These are phyloP conservation scores for Volvariella volvacea DNA, from an alignment of 1,284 basidiomycete genomes.

Conservation along the genomic window DNA sequence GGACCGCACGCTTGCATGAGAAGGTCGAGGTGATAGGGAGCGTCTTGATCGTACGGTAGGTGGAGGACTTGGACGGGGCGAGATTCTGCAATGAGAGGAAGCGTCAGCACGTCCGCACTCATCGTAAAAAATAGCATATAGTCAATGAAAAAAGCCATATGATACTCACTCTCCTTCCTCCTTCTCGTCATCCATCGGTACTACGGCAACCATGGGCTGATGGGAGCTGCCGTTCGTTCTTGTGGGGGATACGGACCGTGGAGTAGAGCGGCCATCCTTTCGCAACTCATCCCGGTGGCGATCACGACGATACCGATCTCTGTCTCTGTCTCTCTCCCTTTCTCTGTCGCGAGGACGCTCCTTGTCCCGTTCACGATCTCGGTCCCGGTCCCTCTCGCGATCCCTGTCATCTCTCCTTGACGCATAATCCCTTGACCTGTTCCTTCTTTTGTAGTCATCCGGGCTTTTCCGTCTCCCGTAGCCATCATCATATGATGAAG, in stretches of 20 bases:
- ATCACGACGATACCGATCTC: conserved; percentile 15
- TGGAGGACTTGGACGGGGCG: conserved; percentile 39
- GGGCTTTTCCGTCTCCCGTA: conserved; percentile 9
- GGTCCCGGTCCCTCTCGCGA: conserved; percentile 10
- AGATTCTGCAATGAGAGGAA: conserved; percentile 43
- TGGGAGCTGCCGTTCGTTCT: conserved; percentile 15
- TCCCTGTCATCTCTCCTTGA: conserved; percentile 15
- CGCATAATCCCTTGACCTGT: conserved; percentile 14
- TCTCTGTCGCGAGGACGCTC: conserved; percentile 10
- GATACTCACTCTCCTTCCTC: conserved; percentile 78
- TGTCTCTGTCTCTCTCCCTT: conserved; percentile 11
- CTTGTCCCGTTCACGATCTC: conserved; percentile 1
- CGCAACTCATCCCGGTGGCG: conserved; percentile 9
- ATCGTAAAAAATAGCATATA: conserved; percentile 2
- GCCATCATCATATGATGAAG: conserved; percentile 19
- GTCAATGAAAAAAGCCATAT: conserved; percentile 12
- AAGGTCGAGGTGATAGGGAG: conserved; percentile 13
- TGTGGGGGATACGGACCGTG: conserved; percentile 16
- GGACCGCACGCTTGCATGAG: conserved; percentile 9
- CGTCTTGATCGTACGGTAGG: conserved; percentile 16
- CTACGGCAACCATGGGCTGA: conserved; percentile 15
- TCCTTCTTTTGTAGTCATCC: conserved; percentile 7
- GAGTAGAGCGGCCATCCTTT: conserved; percentile 10
- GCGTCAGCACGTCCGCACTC: conserved; percentile 1
- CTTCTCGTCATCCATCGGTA: conserved; percentile 42